Evolutionary conservation across 148 eudicot species (phyloP).

Genomic region (Silene uniflora): DNA sequence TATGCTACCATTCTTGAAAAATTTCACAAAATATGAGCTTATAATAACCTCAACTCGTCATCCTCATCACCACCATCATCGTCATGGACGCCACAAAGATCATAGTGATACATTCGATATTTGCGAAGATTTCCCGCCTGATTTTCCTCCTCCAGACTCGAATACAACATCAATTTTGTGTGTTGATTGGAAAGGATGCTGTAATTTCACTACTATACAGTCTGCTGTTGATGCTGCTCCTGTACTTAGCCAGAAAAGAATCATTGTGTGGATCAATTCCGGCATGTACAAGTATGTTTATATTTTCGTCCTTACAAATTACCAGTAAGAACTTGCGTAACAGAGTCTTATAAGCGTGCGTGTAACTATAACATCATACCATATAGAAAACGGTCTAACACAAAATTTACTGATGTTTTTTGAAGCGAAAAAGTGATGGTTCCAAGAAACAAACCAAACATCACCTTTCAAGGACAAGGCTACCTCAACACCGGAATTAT

Average conservation of each 20-base stretch:
- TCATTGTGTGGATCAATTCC: slow-evolving; percentile 67
- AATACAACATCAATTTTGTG: slow-evolving; percentile 55
- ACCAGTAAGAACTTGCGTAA: background rate
- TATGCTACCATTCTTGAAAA: slow-evolving; percentile 21
- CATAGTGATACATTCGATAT: slow-evolving; percentile 16
- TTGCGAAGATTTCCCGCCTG: slow-evolving; percentile 71
- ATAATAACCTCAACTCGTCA: slow-evolving; percentile 17
- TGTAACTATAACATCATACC: background rate
- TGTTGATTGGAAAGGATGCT: slow-evolving; percentile 88
- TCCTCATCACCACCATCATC: slow-evolving; percentile 31
- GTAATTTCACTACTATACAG: slow-evolving; percentile 79
- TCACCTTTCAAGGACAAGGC: slow-evolving; percentile 97
- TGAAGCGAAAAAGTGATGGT: slow-evolving; percentile 70
- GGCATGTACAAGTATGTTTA: slow-evolving; percentile 62
- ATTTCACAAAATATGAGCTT: slow-evolving; percentile 9
- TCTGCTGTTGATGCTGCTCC: slow-evolving; percentile 73
- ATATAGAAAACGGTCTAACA: background rate
- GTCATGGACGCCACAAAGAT: slow-evolving; percentile 9
- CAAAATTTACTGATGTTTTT: background rate
- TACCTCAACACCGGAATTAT: slow-evolving; percentile 68
- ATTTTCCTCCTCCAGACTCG: slow-evolving; percentile 67
- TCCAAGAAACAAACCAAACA: slow-evolving; percentile 67
- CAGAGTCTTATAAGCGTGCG: background rate
- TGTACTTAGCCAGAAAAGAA: slow-evolving; percentile 50
- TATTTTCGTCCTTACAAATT: background rate